Percentiles rank a stretch among this genome's conserved stretches.
These are phyloP conservation scores for Coemansia sp. DNA, from an alignment of 192 early-diverging fungal genomes.

Conservation along the genomic window DNA sequence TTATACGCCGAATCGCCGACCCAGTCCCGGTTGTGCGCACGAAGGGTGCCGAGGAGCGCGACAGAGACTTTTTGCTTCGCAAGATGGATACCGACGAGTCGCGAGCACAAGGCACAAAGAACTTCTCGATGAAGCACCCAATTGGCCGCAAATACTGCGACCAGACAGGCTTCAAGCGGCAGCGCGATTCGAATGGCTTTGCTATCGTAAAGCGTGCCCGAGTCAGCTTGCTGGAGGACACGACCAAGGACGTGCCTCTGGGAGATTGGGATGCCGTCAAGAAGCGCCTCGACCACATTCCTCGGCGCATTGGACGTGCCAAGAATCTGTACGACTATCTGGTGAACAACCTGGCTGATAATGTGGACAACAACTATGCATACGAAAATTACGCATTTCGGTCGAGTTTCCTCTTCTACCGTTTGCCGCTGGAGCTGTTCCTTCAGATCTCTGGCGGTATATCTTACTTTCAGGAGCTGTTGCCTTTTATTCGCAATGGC, in stretches of 20 bases:
- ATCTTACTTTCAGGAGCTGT: not conserved
- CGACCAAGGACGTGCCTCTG: not conserved
- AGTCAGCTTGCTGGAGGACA: not conserved
- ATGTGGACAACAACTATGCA: constrained; percentile 13
- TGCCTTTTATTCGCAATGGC: constrained; percentile 34
- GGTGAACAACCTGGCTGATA: constrained; percentile 9
- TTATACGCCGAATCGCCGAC: constrained; percentile 5
- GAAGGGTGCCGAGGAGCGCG: constrained; percentile 29
- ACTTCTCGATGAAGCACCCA: not conserved
- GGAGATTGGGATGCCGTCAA: not conserved
- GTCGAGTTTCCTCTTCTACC: constrained; percentile 15
- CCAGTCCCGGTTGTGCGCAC: constrained; percentile 13
- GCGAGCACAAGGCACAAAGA: not conserved
- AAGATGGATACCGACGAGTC: not conserved
- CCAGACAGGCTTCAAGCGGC: not conserved
- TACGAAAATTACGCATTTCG: constrained; percentile 28
- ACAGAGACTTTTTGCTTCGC: constrained; percentile 5
- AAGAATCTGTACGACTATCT: constrained; percentile 28
- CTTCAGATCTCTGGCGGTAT: constrained; percentile 25
- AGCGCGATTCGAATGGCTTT: not conserved
- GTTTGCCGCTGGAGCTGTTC: constrained; percentile 29
- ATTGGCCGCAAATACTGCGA: not conserved
- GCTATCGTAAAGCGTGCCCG: constrained; percentile 9
- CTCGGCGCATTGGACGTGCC: constrained; percentile 17
- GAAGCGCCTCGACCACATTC: constrained; percentile 13